Evolutionary conservation across 176 grass and related monocot genomes (phyloP).

Genomic region (Eragrostis nindensis): DNA sequence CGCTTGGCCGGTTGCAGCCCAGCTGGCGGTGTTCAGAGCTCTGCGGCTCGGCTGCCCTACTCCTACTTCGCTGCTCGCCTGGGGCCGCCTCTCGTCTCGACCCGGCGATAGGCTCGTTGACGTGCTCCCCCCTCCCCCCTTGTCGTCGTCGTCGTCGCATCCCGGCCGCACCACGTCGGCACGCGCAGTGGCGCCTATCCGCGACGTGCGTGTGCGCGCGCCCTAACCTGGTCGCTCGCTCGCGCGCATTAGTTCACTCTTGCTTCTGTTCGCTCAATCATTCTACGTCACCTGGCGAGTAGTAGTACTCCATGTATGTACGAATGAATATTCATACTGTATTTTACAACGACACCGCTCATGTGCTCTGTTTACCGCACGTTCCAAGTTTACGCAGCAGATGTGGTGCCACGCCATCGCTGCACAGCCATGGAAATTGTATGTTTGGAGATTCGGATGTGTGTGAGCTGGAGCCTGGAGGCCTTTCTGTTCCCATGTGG

Average conservation of each 20-base stretch:
- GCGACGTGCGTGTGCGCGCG: background rate
- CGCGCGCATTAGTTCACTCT: slow-evolving; percentile 2
- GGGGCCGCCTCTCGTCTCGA: background rate
- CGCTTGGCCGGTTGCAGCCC: background rate
- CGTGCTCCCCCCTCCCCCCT: background rate
- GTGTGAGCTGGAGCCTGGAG: background rate
- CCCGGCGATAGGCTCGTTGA: slow-evolving; percentile 28
- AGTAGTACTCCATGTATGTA: too few species aligned
- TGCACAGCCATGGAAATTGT: background rate
- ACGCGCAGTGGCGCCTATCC: background rate
- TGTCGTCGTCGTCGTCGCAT: slow-evolving; percentile 24
- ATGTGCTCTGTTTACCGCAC: background rate
- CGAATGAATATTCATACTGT: background rate
- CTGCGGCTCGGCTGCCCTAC: background rate
- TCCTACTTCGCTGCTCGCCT: background rate
- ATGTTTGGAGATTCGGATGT: too few species aligned
- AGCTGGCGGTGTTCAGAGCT: background rate
- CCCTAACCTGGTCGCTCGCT: background rate
- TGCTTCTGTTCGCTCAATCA: slow-evolving; percentile 45
- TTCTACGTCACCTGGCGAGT: background rate
- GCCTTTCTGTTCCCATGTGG: background rate
- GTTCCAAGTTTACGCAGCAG: background rate
- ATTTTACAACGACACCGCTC: background rate
- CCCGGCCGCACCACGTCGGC: slow-evolving; percentile 16
- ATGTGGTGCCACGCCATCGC: too few species aligned